Evolutionary conservation across 768 basidiomycete species (phyloP), one percentile per base, ranked within the genome.

Genomic region (Mrakia hoshinonis): DNA sequence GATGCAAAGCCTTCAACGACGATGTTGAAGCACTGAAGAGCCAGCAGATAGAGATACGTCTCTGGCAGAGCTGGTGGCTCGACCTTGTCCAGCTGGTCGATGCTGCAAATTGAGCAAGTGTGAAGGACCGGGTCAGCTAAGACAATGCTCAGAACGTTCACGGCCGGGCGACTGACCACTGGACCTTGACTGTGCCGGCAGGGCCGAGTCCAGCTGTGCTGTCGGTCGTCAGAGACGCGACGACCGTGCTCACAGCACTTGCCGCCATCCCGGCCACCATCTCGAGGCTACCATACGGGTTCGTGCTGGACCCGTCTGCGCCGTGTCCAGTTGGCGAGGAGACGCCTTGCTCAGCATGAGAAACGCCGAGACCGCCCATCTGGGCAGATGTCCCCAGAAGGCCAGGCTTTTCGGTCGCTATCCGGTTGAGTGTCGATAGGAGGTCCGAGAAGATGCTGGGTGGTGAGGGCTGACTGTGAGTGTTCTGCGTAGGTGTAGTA

Each of bases 41-140:
- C 91, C 1, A 99, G 85, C 10, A 99, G 87, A 77, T 94, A 95
- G 74, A 95, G 85, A 78, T 99, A 97, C 4, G 89, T 84, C 71
- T 99, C 96, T 0, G 96, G 95, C 67, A 97, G 93, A 0, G 86
- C 83, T 0, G 96, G 96, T 0, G 93, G 87, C 75, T 99, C 96
- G 0, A 92, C 89, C 79, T 99, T 99, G 81, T 99, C 95, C 15
- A 97, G 85, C 79, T 98, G 96, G 78, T 99, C 95, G 75, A 99
- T 97, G 78, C 94, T 96, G 75, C 5, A 22, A 63, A 68, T 4
- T 10, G n/a, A n/a, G 38, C 5, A 46, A 52, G 49, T 9, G 51
- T 36, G 26, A 47, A 29, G 31, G 10, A 36, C 34, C n/a, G 36
- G 13, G 3, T 18, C 9, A 36, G 34, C 31, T 43, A 10, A 54